Percentiles rank a stretch among this genome's conserved stretches.
Evolutionary conservation across 805 yeast species (phyloP).

Genomic region (Kazachstania kunashirensis): DNA sequence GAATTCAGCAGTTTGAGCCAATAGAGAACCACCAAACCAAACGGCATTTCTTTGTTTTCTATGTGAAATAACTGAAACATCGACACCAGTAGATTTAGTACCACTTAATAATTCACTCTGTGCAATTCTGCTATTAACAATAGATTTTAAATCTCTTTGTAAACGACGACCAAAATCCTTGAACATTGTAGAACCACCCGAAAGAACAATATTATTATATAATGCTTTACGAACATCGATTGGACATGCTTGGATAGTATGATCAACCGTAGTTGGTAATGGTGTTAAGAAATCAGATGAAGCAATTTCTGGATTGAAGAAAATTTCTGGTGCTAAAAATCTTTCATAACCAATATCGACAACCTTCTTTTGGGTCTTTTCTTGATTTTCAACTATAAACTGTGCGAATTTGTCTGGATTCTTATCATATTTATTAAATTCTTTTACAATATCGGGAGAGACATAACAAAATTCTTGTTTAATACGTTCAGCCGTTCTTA

Average conservation of each 20-base stretch:
- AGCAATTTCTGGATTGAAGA: conserved; percentile 95
- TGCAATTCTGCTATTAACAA: conserved; percentile 83
- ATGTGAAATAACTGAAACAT: conserved; percentile 93
- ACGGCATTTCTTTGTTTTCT: conserved; percentile 97
- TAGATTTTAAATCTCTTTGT: conserved; percentile 82
- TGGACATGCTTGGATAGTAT: conserved; percentile 89
- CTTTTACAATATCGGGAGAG: conserved; percentile 94
- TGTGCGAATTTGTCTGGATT: conserved; percentile 92
- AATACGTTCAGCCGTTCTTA: conserved; percentile 92
- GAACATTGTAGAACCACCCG: conserved; percentile 98
- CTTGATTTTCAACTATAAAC: conserved; percentile 74
- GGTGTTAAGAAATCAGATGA: conserved; percentile 94
- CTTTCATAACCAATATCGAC: conserved; percentile 97
- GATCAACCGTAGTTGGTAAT: conserved; percentile 90
- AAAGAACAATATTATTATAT: conserved; percentile 87
- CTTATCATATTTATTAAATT: conserved; percentile 87
- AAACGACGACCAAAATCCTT: conserved; percentile 95
- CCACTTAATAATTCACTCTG: conserved; percentile 68
- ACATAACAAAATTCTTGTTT: conserved; percentile 96
- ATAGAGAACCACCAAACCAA: conserved; percentile 96
- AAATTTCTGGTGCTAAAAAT: conserved; percentile 97
- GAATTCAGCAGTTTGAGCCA: conserved; percentile 96
- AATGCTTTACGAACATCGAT: conserved; percentile 96
- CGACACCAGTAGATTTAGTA: conserved; percentile 82
- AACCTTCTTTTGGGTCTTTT: conserved; percentile 47